These are phyloP conservation scores for Chlamydomonas schloesseri DNA, from an alignment of 139 green algal species.

Conservation along the genomic window DNA sequence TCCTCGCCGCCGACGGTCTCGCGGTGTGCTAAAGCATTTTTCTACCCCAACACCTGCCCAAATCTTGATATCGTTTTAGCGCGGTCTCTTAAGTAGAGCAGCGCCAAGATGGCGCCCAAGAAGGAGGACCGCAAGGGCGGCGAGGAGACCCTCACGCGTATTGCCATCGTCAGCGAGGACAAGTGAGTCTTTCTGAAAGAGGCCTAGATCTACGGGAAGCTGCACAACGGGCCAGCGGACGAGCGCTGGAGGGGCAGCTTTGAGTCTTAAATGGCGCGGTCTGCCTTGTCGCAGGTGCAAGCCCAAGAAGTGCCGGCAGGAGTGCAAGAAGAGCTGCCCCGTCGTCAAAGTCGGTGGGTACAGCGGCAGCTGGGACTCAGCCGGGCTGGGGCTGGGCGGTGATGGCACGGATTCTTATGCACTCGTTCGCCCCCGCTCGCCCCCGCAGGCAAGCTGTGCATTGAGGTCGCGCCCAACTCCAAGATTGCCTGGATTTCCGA, in stretches of 20 bases:
- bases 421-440: not conserved
- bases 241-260: too few relatives aligned
- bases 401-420: not conserved
- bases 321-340: conserved; percentile 99
- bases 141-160: conserved; percentile 93
- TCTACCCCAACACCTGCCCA: too few relatives aligned
- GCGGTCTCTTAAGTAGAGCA: too few relatives aligned
- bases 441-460: conserved; percentile 94
- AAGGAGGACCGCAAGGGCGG: conserved; percentile 79
- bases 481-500: conserved; percentile 98
- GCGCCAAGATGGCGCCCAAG: conserved; percentile 80
- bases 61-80: too few relatives aligned
- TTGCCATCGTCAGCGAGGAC: conserved; percentile 96
- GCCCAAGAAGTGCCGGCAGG: conserved; percentile 99
- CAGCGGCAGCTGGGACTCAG: not conserved
- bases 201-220: too few relatives aligned
- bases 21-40: too few relatives aligned
- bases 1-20: too few relatives aligned
- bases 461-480: conserved; percentile 90
- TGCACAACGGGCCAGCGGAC: too few relatives aligned
- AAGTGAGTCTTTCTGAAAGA: conserved; percentile 62
- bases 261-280: too few relatives aligned
- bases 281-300: conserved; percentile 81
- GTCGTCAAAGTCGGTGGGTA: conserved; percentile 95
- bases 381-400: not conserved